Evolutionary conservation across 208 protist species (phyloP).

Genomic region (Crithidia bombi): DNA sequence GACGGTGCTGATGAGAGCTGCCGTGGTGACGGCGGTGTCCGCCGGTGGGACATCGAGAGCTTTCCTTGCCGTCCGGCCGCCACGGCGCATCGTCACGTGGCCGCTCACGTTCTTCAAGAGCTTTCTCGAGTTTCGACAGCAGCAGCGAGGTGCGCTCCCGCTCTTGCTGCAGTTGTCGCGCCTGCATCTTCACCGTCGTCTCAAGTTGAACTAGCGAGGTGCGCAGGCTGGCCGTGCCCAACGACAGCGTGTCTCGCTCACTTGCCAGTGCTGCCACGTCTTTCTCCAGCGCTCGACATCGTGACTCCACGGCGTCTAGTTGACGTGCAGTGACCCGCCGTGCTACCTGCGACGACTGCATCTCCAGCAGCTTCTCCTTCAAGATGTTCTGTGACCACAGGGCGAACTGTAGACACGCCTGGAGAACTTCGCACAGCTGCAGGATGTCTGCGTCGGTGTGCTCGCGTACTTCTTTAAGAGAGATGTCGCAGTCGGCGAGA

Average conservation of each 20-base stretch:
- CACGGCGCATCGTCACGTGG: not conserved
- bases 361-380: slow-evolving; percentile 61
- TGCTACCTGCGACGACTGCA: slow-evolving; percentile 49
- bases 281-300: slow-evolving; percentile 31
- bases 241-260: slow-evolving; percentile 59
- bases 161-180: slow-evolving; percentile 58
- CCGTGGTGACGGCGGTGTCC: not conserved
- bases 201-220: slow-evolving; percentile 48
- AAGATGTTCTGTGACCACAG: slow-evolving; percentile 85
- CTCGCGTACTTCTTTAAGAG: slow-evolving; percentile 33
- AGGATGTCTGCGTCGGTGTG: slow-evolving; percentile 61
- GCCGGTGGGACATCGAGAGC: slow-evolving; percentile 2
- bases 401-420: slow-evolving; percentile 78
- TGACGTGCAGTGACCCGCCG: slow-evolving; percentile 48
- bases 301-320: slow-evolving; percentile 54
- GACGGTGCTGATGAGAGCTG: not conserved
- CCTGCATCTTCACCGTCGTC: slow-evolving; percentile 49
- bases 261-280: slow-evolving; percentile 32
- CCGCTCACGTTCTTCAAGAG: slow-evolving; percentile 10
- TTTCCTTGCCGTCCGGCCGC: not conserved
- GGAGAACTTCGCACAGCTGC: slow-evolving; percentile 69
- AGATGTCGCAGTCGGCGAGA: slow-evolving; percentile 42
- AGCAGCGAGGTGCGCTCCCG: slow-evolving; percentile 42
- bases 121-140: slow-evolving; percentile 39
- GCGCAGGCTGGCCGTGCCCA: slow-evolving; percentile 46